Conservation (phyloP, 306 rosid genomes). For the Senna tora region DNA sequence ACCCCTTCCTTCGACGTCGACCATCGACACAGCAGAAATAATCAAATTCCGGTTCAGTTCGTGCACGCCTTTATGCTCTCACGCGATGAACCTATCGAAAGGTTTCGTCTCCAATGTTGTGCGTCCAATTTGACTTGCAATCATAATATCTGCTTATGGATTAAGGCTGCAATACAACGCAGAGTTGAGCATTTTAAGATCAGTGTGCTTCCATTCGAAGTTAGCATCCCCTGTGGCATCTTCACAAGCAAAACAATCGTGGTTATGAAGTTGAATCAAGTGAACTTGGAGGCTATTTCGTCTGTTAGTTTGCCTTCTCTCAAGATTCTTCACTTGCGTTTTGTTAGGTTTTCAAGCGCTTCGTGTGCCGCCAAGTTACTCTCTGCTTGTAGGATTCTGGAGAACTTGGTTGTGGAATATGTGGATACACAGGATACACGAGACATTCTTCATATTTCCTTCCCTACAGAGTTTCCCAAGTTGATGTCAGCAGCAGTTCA, state of each 20-base stretch:
- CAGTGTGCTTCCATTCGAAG: not conserved
- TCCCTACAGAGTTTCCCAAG: too few relatives aligned
- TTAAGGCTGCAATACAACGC: not conserved
- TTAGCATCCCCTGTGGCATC: not conserved
- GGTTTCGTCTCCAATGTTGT: not conserved
- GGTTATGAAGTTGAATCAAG: not conserved
- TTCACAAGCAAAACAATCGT: not conserved
- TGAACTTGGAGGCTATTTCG: not conserved
- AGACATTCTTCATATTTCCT: too few relatives aligned
- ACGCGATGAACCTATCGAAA: not conserved
- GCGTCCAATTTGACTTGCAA: not conserved
- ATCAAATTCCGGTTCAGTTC: not conserved
- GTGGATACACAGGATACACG: too few relatives aligned
- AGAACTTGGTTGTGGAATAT: too few relatives aligned
- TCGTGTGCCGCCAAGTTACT: not conserved
- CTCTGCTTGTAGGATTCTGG: not conserved
- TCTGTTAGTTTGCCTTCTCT: constrained; percentile 8
- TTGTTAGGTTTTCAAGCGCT: rapidly evolving
- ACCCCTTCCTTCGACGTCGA: too few relatives aligned
- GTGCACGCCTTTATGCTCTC: not conserved
- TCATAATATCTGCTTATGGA: not conserved
- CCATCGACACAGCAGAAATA: too few relatives aligned
- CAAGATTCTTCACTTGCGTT: not conserved
- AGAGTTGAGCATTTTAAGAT: not conserved
- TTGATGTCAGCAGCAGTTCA: too few relatives aligned